A percentile compares a stretch with the other conserved stretches of the same genome.
phyloP scores from a whole-genome alignment of 805 yeast genomes.

The Metschnikowia lachancei region DNA sequence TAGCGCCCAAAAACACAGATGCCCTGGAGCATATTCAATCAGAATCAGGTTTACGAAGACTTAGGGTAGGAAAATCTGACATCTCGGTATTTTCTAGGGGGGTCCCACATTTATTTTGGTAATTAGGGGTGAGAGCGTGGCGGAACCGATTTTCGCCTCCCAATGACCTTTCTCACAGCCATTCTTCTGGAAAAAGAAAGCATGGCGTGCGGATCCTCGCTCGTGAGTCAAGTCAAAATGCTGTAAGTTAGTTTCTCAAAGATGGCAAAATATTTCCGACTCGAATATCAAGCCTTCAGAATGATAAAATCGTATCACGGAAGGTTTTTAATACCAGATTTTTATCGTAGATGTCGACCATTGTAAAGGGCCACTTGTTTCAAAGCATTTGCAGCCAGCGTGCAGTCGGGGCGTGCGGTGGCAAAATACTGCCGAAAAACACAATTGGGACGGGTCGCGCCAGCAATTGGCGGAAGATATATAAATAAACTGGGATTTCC shows the following conservation, averaged over 20 bases:
- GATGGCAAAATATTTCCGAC: no score
- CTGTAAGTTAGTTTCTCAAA: not conserved
- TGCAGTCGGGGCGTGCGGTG: conserved; percentile 19
- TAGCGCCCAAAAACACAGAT: not conserved
- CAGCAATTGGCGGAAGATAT: conserved; percentile 21
- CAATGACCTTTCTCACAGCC: conserved; percentile 3
- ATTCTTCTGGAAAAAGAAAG: conserved; percentile 4
- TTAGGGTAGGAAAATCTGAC: not conserved
- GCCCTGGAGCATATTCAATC: no score
- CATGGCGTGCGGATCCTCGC: conserved; percentile 5
- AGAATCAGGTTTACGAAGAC: no score
- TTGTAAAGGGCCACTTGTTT: not conserved
- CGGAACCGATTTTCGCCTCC: conserved; percentile 5
- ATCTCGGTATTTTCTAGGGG: not conserved
- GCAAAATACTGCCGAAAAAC: conserved; percentile 11
- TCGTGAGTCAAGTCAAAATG: not conserved
- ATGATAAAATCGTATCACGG: no score
- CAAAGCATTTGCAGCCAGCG: conserved; percentile 11
- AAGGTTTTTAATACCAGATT: not conserved
- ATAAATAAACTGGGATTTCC: conserved; percentile 24
- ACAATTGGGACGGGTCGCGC: conserved; percentile 17
- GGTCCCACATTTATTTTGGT: not conserved
- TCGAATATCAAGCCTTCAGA: no score
- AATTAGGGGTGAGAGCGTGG: conserved; percentile 7
- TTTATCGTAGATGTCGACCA: not conserved